phyloP scores from a whole-genome alignment of 225 moss, liverwort and hornwort genomes.

The Physcomitrellopsis africana region DNA sequence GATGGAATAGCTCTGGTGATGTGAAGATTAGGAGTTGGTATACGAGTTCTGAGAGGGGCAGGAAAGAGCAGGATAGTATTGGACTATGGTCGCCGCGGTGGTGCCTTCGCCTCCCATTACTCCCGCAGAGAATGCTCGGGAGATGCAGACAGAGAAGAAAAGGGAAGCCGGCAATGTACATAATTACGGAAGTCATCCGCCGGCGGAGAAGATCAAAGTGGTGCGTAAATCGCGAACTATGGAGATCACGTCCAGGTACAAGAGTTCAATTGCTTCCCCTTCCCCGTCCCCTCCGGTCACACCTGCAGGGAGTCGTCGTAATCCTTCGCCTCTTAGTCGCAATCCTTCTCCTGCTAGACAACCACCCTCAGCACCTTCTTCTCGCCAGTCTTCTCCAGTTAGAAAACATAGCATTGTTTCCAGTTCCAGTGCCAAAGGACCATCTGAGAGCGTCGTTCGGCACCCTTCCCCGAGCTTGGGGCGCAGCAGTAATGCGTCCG shows the following conservation, averaged over 20 bases:
- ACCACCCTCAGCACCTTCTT: slow-evolving; percentile 38
- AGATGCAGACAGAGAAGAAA: slow-evolving; percentile 66
- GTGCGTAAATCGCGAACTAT: slow-evolving; percentile 83
- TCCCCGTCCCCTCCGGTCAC: slow-evolving; percentile 40
- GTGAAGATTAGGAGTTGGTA: slow-evolving; percentile 4
- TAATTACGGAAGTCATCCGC: slow-evolving; percentile 62
- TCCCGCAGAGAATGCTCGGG: slow-evolving; percentile 44
- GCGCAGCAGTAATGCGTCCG: slow-evolving; percentile 54
- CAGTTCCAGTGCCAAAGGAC: slow-evolving; percentile 11
- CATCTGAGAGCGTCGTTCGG: slow-evolving; percentile 52
- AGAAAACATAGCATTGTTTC: slow-evolving; percentile 43
- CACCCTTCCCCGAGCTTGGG: slow-evolving; percentile 95
- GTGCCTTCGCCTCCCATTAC: slow-evolving; percentile 68
- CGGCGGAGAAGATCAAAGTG: slow-evolving; percentile 77
- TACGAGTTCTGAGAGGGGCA: slow-evolving; percentile 18
- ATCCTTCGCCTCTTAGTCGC: slow-evolving; percentile 54
- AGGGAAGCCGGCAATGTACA: slow-evolving; percentile 66
- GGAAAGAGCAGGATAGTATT: slow-evolving; percentile 21
- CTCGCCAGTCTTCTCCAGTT: slow-evolving; percentile 60
- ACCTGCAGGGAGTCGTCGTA: slow-evolving; percentile 41
- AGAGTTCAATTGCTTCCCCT: slow-evolving; percentile 47
- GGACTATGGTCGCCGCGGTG: slow-evolving; percentile 94
- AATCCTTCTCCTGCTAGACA: not conserved
- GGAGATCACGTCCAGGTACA: slow-evolving; percentile 97
- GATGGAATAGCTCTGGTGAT: slow-evolving; percentile 3